Conservation (phyloP, 169 alveolate species). For the Miamiensis avidus region DNA sequence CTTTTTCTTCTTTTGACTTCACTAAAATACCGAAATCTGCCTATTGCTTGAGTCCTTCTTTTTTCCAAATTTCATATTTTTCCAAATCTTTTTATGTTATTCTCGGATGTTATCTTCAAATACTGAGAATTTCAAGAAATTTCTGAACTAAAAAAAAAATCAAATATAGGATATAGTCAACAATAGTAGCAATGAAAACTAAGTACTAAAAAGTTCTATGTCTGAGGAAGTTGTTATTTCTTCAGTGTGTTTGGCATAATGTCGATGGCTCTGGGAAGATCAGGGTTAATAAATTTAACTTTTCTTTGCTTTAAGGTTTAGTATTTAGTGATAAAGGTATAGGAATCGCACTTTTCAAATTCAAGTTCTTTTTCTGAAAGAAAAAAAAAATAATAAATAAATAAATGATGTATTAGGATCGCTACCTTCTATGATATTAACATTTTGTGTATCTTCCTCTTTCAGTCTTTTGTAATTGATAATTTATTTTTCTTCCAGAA, state of each 20-base stretch:
- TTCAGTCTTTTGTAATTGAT: constrained; percentile 38
- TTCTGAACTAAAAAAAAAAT: constrained; percentile 47
- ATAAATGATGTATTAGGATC: neutral
- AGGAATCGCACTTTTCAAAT: constrained; percentile 31
- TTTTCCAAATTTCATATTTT: constrained; percentile 47
- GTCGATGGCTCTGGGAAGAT: constrained; percentile 1
- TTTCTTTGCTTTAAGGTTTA: neutral
- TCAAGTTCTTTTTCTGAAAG: constrained; percentile 3
- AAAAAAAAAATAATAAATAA: too few relatives aligned
- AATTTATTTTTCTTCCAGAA: constrained; percentile 41
- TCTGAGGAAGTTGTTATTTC: neutral
- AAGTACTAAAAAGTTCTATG: neutral
- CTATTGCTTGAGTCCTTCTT: constrained; percentile 18
- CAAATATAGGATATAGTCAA: neutral
- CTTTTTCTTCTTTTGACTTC: constrained; percentile 46
- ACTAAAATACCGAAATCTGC: constrained; percentile 36
- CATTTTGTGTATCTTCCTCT: constrained; percentile 43
- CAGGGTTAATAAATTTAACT: neutral
- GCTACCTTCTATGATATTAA: constrained; percentile 24
- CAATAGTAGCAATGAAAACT: neutral
- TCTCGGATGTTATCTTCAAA: constrained; percentile 50
- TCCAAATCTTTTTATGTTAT: constrained; percentile 46
- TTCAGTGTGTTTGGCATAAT: neutral
- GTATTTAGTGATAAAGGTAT: constrained; percentile 16
- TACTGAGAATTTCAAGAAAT: constrained; percentile 54